Evolutionary conservation across 2,329 filamentous ascomycete genomes (phyloP), one percentile per base, ranked within the genome.

Genomic region (Fusarium beomiforme): DNA sequence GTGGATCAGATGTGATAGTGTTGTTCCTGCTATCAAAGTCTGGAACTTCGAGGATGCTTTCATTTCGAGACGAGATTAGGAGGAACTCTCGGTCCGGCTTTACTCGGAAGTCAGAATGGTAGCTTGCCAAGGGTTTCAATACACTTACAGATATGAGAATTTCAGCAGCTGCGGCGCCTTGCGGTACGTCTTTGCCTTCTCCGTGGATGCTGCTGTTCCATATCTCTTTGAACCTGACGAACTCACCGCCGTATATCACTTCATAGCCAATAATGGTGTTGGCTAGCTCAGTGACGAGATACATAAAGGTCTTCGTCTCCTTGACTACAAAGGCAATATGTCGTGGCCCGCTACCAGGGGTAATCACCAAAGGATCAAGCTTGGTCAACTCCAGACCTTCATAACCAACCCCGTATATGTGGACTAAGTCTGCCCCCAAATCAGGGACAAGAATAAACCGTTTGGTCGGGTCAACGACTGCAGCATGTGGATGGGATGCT

Each of bases 61-160:
- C 91, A 76, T 87, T 87, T 67, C 93, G 90, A 69, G 92, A 92
- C 5, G 90, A 91, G 43, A 92, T 85, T 71, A 92, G 84, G 55
- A 94, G 78, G 82, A 89, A 92, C 37, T 85, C 87, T 65, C 85
- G 82, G 75, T 90, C 87, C 51, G 88, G 87, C 88, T 89, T 58
- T 23, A 51, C 46, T 46, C 31, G 59, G 51, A 31, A 37, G 24
- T 59, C 33, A 70, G 43, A 26, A 34, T 29, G n/a, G n/a, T n/a
- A 13, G 9, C 17, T 11, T 29, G 34, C 9, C 12, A 11, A 54
- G n/a, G 12, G 21, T 11, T 17, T 21, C n/a, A 23, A 16, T 17
- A 21, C 7, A 82, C 87, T 81, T 81, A 90, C 88, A 46, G 89
- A 89, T 41, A 91, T 71, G 9, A 81, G 66, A 59, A 91, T 85